Evolutionary conservation across 2,329 filamentous ascomycete genomes (phyloP).

Genomic region (Chaetomiaceae sp.): DNA sequence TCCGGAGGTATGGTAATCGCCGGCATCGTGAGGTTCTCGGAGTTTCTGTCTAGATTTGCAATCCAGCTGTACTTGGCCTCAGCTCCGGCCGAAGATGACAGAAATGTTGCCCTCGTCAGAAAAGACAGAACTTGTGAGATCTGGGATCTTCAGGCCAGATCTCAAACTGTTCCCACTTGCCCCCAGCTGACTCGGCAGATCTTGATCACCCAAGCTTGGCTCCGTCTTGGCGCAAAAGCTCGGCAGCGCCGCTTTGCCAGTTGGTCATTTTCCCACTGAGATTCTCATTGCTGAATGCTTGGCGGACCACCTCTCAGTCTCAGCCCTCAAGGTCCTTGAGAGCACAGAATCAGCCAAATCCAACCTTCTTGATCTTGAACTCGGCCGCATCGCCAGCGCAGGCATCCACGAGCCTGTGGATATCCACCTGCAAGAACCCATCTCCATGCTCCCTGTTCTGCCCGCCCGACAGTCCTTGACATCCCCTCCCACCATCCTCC

Average conservation of each 20-base stretch:
- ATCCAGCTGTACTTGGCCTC: too few species aligned
- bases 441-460: slow-evolving; percentile 4
- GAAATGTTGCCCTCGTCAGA: too few species aligned
- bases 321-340: background rate
- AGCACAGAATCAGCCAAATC: background rate
- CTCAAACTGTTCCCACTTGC: background rate
- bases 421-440: slow-evolving; percentile 24
- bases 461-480: background rate
- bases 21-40: too few species aligned
- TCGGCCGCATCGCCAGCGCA: slow-evolving; percentile 17
- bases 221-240: slow-evolving; percentile 19
- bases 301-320: background rate
- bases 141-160: background rate
- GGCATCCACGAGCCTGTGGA: slow-evolving; percentile 25
- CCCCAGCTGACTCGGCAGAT: slow-evolving; percentile 16
- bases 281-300: background rate
- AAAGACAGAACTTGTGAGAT: too few species aligned
- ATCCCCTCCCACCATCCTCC: slow-evolving; percentile 15
- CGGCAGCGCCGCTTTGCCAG: slow-evolving; percentile 1
- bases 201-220: slow-evolving; percentile 18
- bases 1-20: too few species aligned
- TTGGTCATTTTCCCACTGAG: slow-evolving; percentile 1
- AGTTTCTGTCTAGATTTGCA: too few species aligned
- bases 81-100: too few species aligned
- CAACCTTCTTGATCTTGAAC: slow-evolving; percentile 17